Conservation (phyloP, 768 basidiomycete species). For the Suillus ampliporus region DNA sequence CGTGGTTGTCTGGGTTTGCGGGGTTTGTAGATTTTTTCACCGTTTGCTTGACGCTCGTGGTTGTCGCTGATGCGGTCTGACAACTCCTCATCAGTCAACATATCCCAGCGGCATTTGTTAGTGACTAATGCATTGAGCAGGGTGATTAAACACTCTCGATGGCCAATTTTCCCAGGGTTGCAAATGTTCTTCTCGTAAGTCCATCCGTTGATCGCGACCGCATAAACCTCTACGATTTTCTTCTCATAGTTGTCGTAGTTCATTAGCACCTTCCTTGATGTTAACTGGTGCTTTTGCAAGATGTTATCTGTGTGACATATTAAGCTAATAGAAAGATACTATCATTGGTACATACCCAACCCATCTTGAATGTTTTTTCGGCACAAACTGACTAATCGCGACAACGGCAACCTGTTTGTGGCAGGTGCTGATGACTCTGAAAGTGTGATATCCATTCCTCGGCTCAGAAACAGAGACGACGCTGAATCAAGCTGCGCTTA, state of each 20-base stretch:
- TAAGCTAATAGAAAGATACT: no score
- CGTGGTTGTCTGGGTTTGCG: neutral
- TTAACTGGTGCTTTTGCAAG: no score
- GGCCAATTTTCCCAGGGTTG: slow-evolving; percentile 2
- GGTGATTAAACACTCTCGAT: neutral
- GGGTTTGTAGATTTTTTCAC: neutral
- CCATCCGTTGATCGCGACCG: slow-evolving; percentile 20
- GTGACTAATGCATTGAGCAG: neutral
- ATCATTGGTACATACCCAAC: no score
- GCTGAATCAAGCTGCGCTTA: no score
- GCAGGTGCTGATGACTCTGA: no score
- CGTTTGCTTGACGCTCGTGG: neutral
- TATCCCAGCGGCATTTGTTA: neutral
- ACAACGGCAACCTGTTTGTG: no score
- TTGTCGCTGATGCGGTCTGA: neutral
- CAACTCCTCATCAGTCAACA: neutral
- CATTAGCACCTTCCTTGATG: slow-evolving; percentile 13
- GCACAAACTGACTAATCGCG: no score
- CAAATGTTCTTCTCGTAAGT: neutral
- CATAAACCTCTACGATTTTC: slow-evolving; percentile 13
- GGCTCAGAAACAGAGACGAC: no score
- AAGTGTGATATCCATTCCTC: no score
- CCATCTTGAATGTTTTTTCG: no score
- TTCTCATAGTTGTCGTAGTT: slow-evolving; percentile 21
- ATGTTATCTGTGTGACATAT: no score